Percentiles rank a stretch among this genome's conserved stretches.
phyloP scores from a whole-genome alignment of 2,329 filamentous ascomycete genomes.

The Teratosphaeria zuluensis region DNA sequence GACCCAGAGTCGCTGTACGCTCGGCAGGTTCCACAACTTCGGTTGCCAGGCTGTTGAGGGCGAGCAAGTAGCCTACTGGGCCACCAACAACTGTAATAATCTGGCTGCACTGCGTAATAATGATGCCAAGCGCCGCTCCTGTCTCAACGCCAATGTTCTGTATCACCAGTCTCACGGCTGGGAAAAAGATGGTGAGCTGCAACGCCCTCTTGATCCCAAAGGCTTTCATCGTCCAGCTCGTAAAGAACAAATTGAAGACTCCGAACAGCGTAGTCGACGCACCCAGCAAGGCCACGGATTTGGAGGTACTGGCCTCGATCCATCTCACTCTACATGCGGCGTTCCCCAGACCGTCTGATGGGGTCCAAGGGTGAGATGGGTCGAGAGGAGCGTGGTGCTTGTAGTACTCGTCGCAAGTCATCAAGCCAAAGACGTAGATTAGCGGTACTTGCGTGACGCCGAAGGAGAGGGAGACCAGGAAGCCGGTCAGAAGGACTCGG shows the following conservation, averaged over 20 bases:
- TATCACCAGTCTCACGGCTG: constrained; percentile 52
- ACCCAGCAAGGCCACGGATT: constrained; percentile 54
- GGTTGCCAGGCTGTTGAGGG: constrained; percentile 58
- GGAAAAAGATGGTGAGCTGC: constrained; percentile 53
- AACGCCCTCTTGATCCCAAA: constrained; percentile 56
- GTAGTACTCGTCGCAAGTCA: constrained; percentile 65
- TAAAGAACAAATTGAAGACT: constrained; percentile 57
- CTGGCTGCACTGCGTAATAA: constrained; percentile 59
- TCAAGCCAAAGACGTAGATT: constrained; percentile 58
- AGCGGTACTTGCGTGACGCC: constrained; percentile 42
- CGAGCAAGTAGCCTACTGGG: constrained; percentile 58
- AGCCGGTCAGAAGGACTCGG: constrained; percentile 48
- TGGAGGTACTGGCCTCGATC: constrained; percentile 56
- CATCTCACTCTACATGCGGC: constrained; percentile 48
- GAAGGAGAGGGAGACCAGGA: constrained; percentile 48
- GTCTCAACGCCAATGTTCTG: constrained; percentile 57
- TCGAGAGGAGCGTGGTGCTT: constrained; percentile 39
- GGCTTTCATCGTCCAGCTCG: constrained; percentile 56
- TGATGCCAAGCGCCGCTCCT: constrained; percentile 53
- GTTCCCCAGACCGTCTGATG: constrained; percentile 23
- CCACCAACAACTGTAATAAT: constrained; percentile 59
- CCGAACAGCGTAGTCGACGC: constrained; percentile 61
- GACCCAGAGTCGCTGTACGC: constrained; percentile 56
- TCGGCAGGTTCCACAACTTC: constrained; percentile 52
- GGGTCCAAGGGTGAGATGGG: neutral